phyloP scores from a whole-genome alignment of 2,329 filamentous ascomycete species.

The Penicillium thymicola region DNA sequence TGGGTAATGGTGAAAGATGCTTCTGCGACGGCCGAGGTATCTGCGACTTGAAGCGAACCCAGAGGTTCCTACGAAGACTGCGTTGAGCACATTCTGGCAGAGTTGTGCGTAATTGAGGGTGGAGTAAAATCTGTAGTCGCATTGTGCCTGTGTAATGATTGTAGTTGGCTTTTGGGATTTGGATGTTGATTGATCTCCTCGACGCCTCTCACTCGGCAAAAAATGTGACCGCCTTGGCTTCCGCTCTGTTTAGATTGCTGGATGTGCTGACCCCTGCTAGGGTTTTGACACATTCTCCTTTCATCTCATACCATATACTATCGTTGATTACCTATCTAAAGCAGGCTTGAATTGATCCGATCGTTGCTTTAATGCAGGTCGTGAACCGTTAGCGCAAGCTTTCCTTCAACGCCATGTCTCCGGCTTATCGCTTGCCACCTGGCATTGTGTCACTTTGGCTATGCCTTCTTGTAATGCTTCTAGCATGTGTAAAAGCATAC shows the following conservation, averaged over 20 bases:
- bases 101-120: constrained; percentile 29
- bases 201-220: constrained; percentile 3
- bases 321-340: constrained; percentile 8
- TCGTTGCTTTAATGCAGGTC: background rate
- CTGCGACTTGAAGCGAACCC: constrained; percentile 31
- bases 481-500: constrained; percentile 46
- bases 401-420: constrained; percentile 23
- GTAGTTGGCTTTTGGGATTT: constrained; percentile 6
- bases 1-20: constrained; percentile 17
- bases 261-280: background rate
- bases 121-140: constrained; percentile 27
- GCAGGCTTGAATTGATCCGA: background rate
- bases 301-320: background rate
- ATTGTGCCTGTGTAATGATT: constrained; percentile 15
- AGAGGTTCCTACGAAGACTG: constrained; percentile 27
- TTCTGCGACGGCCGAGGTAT: constrained; percentile 23
- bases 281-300: background rate
- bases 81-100: constrained; percentile 26
- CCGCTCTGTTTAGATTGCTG: background rate
- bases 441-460: constrained; percentile 28
- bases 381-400: constrained; percentile 13
- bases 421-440: constrained; percentile 28
- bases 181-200: constrained; percentile 5
- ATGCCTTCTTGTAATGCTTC: constrained; percentile 19
- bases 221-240: constrained; percentile 2